These are phyloP conservation scores for Posidonia australis DNA, from an alignment of 106 monocot species.

Conservation along the genomic window DNA sequence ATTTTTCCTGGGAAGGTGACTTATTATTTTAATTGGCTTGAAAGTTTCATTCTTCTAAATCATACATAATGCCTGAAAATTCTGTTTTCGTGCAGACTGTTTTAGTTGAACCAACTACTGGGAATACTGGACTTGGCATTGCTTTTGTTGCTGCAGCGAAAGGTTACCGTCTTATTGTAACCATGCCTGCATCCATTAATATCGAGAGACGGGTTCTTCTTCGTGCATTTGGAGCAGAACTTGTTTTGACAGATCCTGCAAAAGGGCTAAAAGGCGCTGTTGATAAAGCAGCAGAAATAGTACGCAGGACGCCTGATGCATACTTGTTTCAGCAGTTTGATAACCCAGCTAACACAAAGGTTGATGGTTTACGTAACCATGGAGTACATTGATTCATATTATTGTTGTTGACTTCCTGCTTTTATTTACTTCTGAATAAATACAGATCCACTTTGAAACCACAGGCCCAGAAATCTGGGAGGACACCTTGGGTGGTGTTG, in stretches of 20 bases:
- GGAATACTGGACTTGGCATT: constrained; percentile 81
- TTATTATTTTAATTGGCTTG: constrained; percentile 1
- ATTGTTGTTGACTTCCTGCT: neutral
- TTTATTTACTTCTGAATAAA: constrained; percentile 30
- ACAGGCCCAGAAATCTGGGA: constrained; percentile 99
- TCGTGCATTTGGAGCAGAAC: constrained; percentile 77
- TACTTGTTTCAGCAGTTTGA: constrained; percentile 97
- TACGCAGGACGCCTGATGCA: constrained; percentile 47
- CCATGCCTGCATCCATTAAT: constrained; percentile 87
- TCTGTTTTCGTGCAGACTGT: constrained; percentile 35
- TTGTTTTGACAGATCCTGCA: constrained; percentile 68
- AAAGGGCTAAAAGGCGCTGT: constrained; percentile 86
- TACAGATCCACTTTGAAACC: constrained; percentile 96
- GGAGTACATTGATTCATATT: neutral
- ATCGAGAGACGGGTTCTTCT: constrained; percentile 71
- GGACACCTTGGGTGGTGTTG: constrained; percentile 75
- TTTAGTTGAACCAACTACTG: constrained; percentile 85
- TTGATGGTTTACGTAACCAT: constrained; percentile 12
- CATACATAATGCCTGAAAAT: neutral
- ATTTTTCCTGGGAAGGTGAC: constrained; percentile 69
- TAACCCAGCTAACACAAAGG: constrained; percentile 77
- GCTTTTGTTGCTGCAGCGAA: constrained; percentile 85
- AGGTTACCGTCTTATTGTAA: constrained; percentile 78
- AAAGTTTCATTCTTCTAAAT: neutral
- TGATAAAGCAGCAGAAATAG: constrained; percentile 80